These are phyloP conservation scores for Lycium barbarum DNA, from an alignment of 257 asterid species.

Conservation along the genomic window DNA sequence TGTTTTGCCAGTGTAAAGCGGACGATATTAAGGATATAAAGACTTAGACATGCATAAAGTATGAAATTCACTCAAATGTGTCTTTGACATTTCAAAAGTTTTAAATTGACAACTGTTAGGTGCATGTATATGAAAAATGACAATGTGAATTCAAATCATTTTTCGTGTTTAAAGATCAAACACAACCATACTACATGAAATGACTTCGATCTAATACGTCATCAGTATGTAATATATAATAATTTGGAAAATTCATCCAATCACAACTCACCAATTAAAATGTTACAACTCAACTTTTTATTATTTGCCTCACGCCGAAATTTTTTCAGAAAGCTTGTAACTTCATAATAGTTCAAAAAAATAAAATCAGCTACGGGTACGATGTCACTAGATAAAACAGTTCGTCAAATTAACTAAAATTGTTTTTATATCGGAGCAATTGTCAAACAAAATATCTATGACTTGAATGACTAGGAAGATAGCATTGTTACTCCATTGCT, in stretches of 20 bases:
- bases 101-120: slow-evolving; percentile 18
- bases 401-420: neutral
- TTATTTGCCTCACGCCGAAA: neutral
- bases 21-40: neutral
- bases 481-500: slow-evolving; percentile 11
- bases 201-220: neutral
- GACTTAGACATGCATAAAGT: neutral
- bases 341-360: neutral
- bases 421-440: neutral
- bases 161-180: slow-evolving; percentile 17
- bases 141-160: slow-evolving; percentile 25
- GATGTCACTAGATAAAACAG: neutral
- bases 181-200: neutral
- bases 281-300: neutral
- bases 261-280: neutral
- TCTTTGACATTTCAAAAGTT: slow-evolving; percentile 6
- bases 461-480: slow-evolving; percentile 2
- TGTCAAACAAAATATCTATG: neutral
- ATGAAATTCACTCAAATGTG: slow-evolving; percentile 28
- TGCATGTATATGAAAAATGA: neutral
- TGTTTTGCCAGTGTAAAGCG: neutral
- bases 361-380: neutral
- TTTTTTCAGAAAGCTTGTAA: neutral
- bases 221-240: neutral
- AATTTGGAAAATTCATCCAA: neutral